Evolutionary conservation across 208 protist species (phyloP).

Genomic region (Phytomonas sp.): DNA sequence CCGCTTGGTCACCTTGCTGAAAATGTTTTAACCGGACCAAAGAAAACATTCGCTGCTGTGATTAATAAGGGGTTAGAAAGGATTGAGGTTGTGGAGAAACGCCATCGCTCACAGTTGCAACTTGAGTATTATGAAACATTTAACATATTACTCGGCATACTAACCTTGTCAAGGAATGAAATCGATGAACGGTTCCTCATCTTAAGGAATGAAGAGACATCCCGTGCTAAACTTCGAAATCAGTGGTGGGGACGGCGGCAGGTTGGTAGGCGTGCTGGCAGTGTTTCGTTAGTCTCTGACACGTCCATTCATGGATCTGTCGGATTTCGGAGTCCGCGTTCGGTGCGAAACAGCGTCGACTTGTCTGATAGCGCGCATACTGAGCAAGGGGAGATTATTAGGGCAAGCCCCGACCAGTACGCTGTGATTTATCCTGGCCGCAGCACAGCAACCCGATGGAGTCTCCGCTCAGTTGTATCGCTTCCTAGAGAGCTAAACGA

Average conservation of each 20-base stretch:
- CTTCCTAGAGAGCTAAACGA: slow-evolving; percentile 61
- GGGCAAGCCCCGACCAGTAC: slow-evolving; percentile 59
- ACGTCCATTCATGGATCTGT: slow-evolving; percentile 2
- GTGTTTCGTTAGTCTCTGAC: slow-evolving; percentile 37
- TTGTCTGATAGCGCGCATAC: slow-evolving; percentile 18
- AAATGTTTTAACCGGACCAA: slow-evolving; percentile 25
- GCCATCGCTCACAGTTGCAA: slow-evolving; percentile 44
- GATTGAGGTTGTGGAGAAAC: slow-evolving; percentile 45
- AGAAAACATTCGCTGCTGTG: slow-evolving; percentile 28
- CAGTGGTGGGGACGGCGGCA: slow-evolving; percentile 16
- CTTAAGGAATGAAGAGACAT: slow-evolving; percentile 25
- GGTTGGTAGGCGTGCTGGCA: slow-evolving; percentile 28
- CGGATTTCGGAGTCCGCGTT: slow-evolving; percentile 19
- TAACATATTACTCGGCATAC: slow-evolving; percentile 26
- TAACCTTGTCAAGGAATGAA: slow-evolving; percentile 33
- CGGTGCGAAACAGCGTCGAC: slow-evolving; percentile 40
- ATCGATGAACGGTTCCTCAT: slow-evolving; percentile 19
- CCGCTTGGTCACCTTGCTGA: slow-evolving; percentile 35
- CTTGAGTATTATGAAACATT: slow-evolving; percentile 55
- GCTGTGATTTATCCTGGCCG: slow-evolving; percentile 72
- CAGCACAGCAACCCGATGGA: slow-evolving; percentile 66
- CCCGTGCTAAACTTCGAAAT: slow-evolving; percentile 28
- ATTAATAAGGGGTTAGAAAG: slow-evolving; percentile 34
- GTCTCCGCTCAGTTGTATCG: slow-evolving; percentile 56
- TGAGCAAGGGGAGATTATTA: slow-evolving; percentile 36